phyloP scores from a whole-genome alignment of 163 green algal species.

The Dunaliella salina region DNA sequence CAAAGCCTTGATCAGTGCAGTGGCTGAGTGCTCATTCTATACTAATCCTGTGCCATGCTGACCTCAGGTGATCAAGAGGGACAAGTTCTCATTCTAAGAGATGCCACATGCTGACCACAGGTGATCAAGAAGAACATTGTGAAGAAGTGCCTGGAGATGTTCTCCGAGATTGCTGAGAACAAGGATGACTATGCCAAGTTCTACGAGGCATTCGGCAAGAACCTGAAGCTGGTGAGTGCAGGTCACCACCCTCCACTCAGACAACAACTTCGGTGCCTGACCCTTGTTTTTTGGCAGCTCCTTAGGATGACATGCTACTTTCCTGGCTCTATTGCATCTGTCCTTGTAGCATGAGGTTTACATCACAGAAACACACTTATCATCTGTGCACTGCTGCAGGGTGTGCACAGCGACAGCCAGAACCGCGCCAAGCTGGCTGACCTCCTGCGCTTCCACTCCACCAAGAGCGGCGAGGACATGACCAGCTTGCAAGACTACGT shows the following conservation, averaged over 20 bases:
- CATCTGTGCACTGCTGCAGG: neutral
- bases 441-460: conserved; percentile 93
- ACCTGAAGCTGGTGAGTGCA: conserved; percentile 87
- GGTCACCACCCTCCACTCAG: no score
- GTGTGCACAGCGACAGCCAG: conserved; percentile 78
- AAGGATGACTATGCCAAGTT: conserved; percentile 99
- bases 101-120: no score
- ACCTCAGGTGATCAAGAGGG: conserved; percentile 94
- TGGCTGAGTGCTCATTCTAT: neutral
- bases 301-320: no score
- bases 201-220: conserved; percentile 99
- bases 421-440: conserved; percentile 92
- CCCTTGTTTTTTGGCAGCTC: no score
- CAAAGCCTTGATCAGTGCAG: no score
- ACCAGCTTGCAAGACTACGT: conserved; percentile 99
- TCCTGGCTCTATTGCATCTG: no score
- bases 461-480: conserved; percentile 95
- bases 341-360: no score
- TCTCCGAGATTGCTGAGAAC: conserved; percentile 97
- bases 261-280: no score
- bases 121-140: conserved; percentile 99
- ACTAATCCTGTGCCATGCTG: neutral
- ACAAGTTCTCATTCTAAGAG: no score
- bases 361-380: no score
- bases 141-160: conserved; percentile 99